Evolutionary conservation across 768 basidiomycete species (phyloP).

Genomic region (Lentinula guzmanii): DNA sequence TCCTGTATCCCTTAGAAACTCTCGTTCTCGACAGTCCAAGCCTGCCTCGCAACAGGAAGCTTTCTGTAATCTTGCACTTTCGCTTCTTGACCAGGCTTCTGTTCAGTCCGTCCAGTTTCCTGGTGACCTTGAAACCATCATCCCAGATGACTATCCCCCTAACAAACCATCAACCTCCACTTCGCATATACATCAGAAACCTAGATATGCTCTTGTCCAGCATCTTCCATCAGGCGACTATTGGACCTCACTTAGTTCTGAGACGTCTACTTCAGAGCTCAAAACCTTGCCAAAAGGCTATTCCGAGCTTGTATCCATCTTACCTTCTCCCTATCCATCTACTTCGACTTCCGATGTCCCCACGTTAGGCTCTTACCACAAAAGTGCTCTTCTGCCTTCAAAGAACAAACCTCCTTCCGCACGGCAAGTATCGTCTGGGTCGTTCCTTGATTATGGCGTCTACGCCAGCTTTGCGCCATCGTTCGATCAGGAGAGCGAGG

Average conservation of each 20-base stretch:
- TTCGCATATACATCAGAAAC: conserved; percentile 18
- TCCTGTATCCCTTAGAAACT: conserved; percentile 56
- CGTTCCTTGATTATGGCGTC: conserved; percentile 75
- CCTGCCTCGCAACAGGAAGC: conserved; percentile 64
- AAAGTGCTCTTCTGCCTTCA: conserved; percentile 32
- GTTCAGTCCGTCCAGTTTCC: conserved; percentile 37
- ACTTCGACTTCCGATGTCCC: conserved; percentile 25
- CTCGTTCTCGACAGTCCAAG: conserved; percentile 55
- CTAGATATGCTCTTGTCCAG: conserved; percentile 74
- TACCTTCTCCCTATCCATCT: conserved; percentile 53
- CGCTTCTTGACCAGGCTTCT: conserved; percentile 69
- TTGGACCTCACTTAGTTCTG: conserved; percentile 64
- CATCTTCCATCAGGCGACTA: conserved; percentile 71
- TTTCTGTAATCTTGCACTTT: conserved; percentile 70
- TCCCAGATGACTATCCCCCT: conserved; percentile 18
- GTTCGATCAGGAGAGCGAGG: conserved; percentile 73
- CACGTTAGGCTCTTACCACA: conserved; percentile 55
- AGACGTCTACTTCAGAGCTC: conserved; percentile 27
- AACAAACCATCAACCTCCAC: conserved; percentile 18
- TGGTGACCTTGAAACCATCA: conserved; percentile 39
- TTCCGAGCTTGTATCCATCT: conserved; percentile 70
- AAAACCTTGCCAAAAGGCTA: conserved; percentile 55
- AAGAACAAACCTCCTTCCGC: conserved; percentile 39
- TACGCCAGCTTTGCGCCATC: conserved; percentile 72
- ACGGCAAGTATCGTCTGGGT: conserved; percentile 54